Base-by-base conservation (phyloP, 352 stramenopile genomes). In the Phytophthora pistaciae region DNA sequence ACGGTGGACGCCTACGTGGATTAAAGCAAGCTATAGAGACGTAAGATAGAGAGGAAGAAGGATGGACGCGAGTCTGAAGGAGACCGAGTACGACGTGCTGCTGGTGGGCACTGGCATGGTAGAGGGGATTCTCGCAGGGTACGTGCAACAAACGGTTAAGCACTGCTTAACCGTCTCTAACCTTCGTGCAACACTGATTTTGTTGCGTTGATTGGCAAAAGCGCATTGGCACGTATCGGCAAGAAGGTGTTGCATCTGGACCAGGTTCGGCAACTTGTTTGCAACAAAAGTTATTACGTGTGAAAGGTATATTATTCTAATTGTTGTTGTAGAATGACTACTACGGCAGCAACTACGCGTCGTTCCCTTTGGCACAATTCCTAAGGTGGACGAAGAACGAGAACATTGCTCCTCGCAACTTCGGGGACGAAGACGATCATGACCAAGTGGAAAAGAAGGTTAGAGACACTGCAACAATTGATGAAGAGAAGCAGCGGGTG, bases 241-340 rank as follows among this genome's bases (percentile, higher is more conserved):
- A 88, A 92, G 66, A 91, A 88, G 66, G 84, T 93, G 72, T 81
- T 94, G 70, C 87, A 94, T 71, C 69, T 92, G 5, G 87, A 94
- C 63, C 83, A 91, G 80, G 84, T 94, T 25, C 44, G 50, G 36
- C 46, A 60, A 68, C 33, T 31, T 57, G 20, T 8, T 40, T 57
- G 42, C 27, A 40, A 20, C 44, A 52, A 54, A 18, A 42, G 25
- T 36, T 29, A 40, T 56, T 3, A 36, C 20, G 23, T 63, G 31
- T 23, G 44, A 49, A 56, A 7, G 10, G 5, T 61, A 46, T 11
- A 62, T 56, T 8, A 44, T 38, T 33, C 52, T 54, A 23, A 18
- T 56, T 52, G 31, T 55, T 56, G n/a, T 49, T n/a, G 5, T 68
- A 93, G 87, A 93, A 93, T 75, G 87, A 94, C 60, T 93, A 92